Percentiles rank a stretch among this genome's conserved stretches.
Conservation (phyloP, 129 eudicot species). For the Dittrichia graveolens region DNA sequence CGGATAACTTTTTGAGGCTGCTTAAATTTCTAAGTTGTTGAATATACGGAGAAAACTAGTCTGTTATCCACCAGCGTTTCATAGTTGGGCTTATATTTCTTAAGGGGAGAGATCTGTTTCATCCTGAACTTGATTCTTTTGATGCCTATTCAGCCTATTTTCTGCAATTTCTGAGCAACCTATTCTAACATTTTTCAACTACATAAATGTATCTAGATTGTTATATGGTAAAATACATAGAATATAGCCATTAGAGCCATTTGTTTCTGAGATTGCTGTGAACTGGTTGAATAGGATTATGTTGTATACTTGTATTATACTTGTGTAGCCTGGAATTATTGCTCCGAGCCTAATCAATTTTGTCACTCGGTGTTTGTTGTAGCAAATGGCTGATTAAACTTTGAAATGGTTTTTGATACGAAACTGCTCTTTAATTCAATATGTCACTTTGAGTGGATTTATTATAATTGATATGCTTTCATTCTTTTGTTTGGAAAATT, state of each 20-base stretch:
- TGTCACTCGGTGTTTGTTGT: background rate
- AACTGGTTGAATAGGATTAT: conserved; percentile 2
- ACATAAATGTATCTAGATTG: background rate
- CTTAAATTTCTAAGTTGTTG: no score
- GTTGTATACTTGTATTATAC: background rate
- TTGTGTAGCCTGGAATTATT: background rate
- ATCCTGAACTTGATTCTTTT: no score
- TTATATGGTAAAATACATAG: background rate
- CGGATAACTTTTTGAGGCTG: no score
- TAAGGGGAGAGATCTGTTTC: no score
- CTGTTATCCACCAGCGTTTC: no score
- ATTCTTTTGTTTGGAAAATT: conserved; percentile 3
- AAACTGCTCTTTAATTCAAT: background rate
- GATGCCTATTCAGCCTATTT: no score
- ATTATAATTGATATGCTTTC: background rate
- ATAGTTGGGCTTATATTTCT: no score
- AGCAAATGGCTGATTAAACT: conserved; percentile 8
- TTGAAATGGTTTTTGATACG: background rate
- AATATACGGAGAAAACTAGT: no score
- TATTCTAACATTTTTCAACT: background rate
- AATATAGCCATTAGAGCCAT: background rate
- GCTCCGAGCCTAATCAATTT: background rate
- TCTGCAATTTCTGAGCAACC: no score
- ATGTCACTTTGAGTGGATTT: background rate
- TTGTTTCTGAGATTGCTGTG: conserved; percentile 14